Evolutionary conservation across 176 grass and related monocot species (phyloP).

Genomic region (Zoysia japonica): DNA sequence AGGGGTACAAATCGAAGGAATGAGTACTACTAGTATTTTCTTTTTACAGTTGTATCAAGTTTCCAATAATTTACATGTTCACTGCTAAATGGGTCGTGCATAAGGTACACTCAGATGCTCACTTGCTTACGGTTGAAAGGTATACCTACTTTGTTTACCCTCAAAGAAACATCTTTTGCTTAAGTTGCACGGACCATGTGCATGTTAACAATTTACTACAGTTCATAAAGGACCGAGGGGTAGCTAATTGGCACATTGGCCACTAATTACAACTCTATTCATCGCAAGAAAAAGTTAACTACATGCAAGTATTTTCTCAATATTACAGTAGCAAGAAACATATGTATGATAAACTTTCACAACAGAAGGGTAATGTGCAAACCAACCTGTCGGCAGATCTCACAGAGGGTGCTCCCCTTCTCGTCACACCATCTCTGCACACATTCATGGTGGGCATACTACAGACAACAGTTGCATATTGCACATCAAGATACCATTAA

Average conservation of each 20-base stretch:
- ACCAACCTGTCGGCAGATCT: conserved; percentile 91
- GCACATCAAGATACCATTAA: not conserved
- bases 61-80: conserved; percentile 15
- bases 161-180: conserved; percentile 34
- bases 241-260: not conserved
- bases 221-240: not conserved
- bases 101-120: conserved; percentile 1
- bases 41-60: not conserved
- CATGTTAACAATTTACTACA: conserved; percentile 23
- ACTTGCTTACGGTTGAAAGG: conserved; percentile 28
- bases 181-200: conserved; percentile 29
- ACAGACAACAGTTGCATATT: conserved; percentile 6
- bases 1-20: not conserved
- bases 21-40: not conserved
- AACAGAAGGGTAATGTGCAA: not conserved
- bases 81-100: conserved; percentile 16
- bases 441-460: conserved; percentile 89
- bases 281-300: not conserved
- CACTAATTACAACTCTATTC: conserved; percentile 11
- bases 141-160: conserved; percentile 37
- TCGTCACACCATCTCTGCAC: conserved; percentile 99
- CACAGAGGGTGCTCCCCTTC: conserved; percentile 84
- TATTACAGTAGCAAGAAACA: not conserved
- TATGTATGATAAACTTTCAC: not conserved
- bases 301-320: not conserved